phyloP scores from a whole-genome alignment of 495 filamentous ascomycete species.

The Xylaria bambusicola region DNA sequence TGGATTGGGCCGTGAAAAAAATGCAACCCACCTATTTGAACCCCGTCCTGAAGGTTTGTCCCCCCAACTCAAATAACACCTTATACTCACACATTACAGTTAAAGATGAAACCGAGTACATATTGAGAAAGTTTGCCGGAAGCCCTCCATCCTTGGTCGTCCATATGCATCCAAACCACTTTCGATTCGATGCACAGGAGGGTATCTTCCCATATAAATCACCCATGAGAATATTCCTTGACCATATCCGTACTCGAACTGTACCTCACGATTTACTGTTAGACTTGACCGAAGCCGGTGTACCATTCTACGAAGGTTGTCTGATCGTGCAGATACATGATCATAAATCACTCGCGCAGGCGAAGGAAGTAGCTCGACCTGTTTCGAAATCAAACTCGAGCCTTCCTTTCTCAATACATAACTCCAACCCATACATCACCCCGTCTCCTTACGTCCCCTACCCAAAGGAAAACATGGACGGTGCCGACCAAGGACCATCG shows the following conservation, averaged over 20 bases:
- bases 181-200: conserved; percentile 93
- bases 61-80: background rate
- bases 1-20: conserved; percentile 43
- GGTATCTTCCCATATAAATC: conserved; percentile 88
- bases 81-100: conserved; percentile 9
- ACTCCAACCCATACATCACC: conserved; percentile 82
- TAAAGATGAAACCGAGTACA: conserved; percentile 50
- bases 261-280: conserved; percentile 57
- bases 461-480: conserved; percentile 58
- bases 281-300: conserved; percentile 62
- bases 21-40: conserved; percentile 35
- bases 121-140: conserved; percentile 79
- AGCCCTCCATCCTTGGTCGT: conserved; percentile 78
- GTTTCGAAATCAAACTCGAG: conserved; percentile 58
- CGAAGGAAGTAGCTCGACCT: conserved; percentile 58
- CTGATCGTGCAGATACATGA: conserved; percentile 91
- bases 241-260: conserved; percentile 59
- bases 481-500: conserved; percentile 31
- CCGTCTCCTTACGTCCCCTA: conserved; percentile 85
- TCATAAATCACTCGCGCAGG: conserved; percentile 67
- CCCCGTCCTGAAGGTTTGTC: conserved; percentile 51
- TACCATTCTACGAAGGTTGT: conserved; percentile 93
- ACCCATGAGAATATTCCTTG: conserved; percentile 81
- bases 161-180: conserved; percentile 81
- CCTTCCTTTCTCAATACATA: conserved; percentile 82